Evolutionary conservation across 345 rosid genomes (phyloP), one percentile per base, ranked within the genome.

Genomic region (Eucalyptus cladocalyx): DNA sequence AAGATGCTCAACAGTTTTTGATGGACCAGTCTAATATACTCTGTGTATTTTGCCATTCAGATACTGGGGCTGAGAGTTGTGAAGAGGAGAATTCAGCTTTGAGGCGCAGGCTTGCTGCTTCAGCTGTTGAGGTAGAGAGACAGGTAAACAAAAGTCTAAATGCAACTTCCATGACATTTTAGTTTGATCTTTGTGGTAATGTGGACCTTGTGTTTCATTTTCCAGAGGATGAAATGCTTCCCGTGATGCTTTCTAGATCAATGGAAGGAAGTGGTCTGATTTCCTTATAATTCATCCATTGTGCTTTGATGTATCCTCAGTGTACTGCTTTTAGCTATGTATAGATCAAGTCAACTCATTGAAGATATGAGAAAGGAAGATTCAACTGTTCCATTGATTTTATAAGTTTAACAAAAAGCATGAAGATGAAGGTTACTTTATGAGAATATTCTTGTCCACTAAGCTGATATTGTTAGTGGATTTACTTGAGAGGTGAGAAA

Each of bases 201-300:
- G 24, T 2, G 83, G 45, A 37, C 83, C 83, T 3, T 91, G 86
- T 88, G 89, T 93, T 54, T 87, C 92, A 87, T 90, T 90, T 91
- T 93, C 93, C 96, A 97, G 99, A 93, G 98, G 93, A 96, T 98
- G 98, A 98, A 95, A 86, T 97, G 98, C 96, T 97, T 98, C 93
- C 97, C 99, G 24, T 98, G 94, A 96, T 90, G 72, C 37, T 56
- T 81, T 40, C 30, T 23, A 32, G 62, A 45, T 34, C 45, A 53
- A 53, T 5, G 87, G 65, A 51, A 86, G 58, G 87, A 86, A 11
- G 83, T 37, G 28, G 24, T 37, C 26, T 76, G 83, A 37, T 76
- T 76, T 76, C 47, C 47, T 76, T 40, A 11, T 19, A 47, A 76
- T 40, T 76, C 47, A 76, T 21, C 83, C 83, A 37, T 40, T 6